Base-by-base conservation (phyloP, 2,329 filamentous ascomycete species). In the Monosporascus sp. region DNA sequence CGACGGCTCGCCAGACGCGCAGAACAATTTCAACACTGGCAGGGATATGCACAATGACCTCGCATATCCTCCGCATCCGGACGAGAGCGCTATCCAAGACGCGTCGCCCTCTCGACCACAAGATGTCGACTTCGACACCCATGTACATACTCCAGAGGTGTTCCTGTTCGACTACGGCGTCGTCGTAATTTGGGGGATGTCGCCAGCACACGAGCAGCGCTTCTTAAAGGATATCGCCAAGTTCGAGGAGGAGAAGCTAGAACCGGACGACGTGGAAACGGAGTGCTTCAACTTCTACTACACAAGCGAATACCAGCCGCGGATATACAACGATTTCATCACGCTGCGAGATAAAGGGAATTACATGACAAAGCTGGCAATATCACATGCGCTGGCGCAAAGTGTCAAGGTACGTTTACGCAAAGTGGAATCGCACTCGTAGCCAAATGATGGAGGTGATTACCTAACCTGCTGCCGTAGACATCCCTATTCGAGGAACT, bases 201-300 rank as follows among this genome's bases (percentile, higher is more conserved):
- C 89, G 0, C 77, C 88, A n/a, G 79, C 83, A 31, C 88, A 99
- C 62, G 94, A 99, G 73, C 86, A 89, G 60, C 84, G 89, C 39
- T 96, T 99, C 66, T 76, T 99, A 17, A 94, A 94, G 62, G 93
- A 99, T 64, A 88, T 99, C 56, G 84, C 90, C 52, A 96, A 94
- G 66, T 99, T 97, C 62, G 94, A 97, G 70, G 82, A 85, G 41
- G 93, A 96, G 67, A 96, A 96, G 70, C 80, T 97, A 48, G 85
- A 85, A 25, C 83, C 87, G 11, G 92, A 96, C 65, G 90, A 96
- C 62, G 86, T 96, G 31, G 93, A 99, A 73, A 90, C 67, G 22
- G 94, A 99, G 71, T 90, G 93, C 65, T 99, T 99, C 79, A 99
- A 99, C 70, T 99, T 97, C 71, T 99, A 99, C 76, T 97, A 99